These are phyloP conservation scores for Cryphonectria japonica DNA, from an alignment of 2,329 filamentous ascomycete species.

Conservation along the genomic window DNA sequence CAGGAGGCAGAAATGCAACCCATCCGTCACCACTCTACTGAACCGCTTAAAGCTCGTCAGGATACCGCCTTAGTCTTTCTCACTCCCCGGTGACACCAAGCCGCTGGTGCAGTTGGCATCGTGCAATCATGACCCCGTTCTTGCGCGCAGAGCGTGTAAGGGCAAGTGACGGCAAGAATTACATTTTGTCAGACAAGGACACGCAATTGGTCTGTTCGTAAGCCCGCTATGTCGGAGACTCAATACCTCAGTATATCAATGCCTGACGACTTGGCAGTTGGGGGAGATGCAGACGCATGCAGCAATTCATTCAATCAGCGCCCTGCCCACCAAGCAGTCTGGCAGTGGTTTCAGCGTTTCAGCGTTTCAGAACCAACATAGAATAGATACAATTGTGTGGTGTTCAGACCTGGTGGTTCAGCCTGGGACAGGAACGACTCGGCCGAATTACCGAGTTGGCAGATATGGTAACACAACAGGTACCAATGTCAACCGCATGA, in stretches of 20 bases:
- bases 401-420: background rate
- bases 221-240: background rate
- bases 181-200: background rate
- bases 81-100: background rate
- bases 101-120: background rate
- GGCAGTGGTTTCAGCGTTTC: background rate
- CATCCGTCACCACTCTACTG: background rate
- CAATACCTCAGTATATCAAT: background rate
- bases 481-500: background rate
- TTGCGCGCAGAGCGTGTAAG: background rate
- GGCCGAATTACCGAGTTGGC: background rate
- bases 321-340: background rate
- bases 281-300: background rate
- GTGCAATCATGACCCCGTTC: background rate
- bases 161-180: background rate
- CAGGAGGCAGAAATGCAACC: conserved; percentile 4
- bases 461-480: background rate
- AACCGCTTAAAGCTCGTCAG: background rate
- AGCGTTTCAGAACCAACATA: background rate
- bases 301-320: background rate
- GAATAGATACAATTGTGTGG: background rate
- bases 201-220: background rate
- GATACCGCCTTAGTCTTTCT: background rate
- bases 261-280: background rate
- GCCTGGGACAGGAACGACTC: background rate